phyloP scores from a whole-genome alignment of 2,329 filamentous ascomycete species.

The Alternaria longipes region DNA sequence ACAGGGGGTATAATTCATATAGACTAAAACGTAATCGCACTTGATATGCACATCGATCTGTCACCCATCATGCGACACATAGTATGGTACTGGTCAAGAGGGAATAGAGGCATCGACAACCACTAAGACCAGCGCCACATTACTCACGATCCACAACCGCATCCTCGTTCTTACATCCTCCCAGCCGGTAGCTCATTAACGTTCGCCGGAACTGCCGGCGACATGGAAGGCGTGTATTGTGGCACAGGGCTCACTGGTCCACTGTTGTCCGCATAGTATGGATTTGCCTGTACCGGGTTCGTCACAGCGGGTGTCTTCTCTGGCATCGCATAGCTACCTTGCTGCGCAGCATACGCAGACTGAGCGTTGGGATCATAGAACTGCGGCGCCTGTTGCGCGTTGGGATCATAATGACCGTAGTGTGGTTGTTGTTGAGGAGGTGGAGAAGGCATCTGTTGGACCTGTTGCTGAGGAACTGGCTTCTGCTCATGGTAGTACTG shows the following conservation, averaged over 20 bases:
- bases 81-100: neutral
- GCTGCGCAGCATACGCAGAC: conserved; percentile 9
- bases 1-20: conserved; percentile 1
- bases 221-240: conserved; percentile 14
- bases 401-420: conserved; percentile 12
- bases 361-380: conserved; percentile 18
- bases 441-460: conserved; percentile 15
- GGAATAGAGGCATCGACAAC: neutral
- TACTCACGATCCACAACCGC: neutral
- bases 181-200: conserved; percentile 19
- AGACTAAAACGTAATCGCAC: neutral
- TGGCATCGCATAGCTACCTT: conserved; percentile 5
- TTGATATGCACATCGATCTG: neutral
- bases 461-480: conserved; percentile 9
- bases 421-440: conserved; percentile 5
- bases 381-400: conserved; percentile 8
- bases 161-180: conserved; percentile 11
- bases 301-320: conserved; percentile 16
- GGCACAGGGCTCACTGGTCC: conserved; percentile 20
- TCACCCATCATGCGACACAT: neutral
- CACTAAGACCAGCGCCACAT: neutral
- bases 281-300: conserved; percentile 1
- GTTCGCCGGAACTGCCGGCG: conserved; percentile 4
- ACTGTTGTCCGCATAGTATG: conserved; percentile 16
- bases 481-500: conserved; percentile 21